phyloP scores from a whole-genome alignment of 1,284 basidiomycete genomes.

The Apiotrichum akiyoshidainum region DNA sequence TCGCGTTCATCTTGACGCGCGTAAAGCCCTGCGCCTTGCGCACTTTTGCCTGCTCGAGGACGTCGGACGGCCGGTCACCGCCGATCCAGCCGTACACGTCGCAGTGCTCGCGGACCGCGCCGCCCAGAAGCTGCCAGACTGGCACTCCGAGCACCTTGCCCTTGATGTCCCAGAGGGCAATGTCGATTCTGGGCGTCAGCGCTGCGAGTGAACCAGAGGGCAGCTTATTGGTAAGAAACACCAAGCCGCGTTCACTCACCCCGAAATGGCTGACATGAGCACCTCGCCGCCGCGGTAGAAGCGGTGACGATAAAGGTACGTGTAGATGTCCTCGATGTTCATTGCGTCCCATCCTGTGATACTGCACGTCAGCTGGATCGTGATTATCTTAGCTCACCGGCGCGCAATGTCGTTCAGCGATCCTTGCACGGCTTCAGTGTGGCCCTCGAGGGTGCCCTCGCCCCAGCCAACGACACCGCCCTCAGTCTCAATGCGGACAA shows the following conservation, averaged over 20 bases:
- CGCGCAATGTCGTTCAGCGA: slow-evolving; percentile 62
- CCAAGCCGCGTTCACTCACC: slow-evolving; percentile 11
- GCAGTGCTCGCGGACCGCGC: slow-evolving; percentile 57
- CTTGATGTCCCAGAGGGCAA: slow-evolving; percentile 70
- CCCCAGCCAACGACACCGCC: slow-evolving; percentile 67
- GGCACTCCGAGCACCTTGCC: slow-evolving; percentile 73
- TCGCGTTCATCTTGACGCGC: slow-evolving; percentile 66
- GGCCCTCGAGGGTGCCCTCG: slow-evolving; percentile 50
- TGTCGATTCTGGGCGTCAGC: slow-evolving; percentile 53
- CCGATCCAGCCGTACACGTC: slow-evolving; percentile 50
- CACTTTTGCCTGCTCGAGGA: slow-evolving; percentile 60
- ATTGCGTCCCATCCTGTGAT: slow-evolving; percentile 62
- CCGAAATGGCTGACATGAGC: slow-evolving; percentile 58
- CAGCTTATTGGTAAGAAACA: too few species aligned
- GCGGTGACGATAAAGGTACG: slow-evolving; percentile 60
- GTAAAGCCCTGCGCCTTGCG: slow-evolving; percentile 70
- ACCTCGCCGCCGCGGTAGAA: slow-evolving; percentile 72
- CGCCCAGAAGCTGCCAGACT: slow-evolving; percentile 69
- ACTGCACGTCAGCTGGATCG: slow-evolving; percentile 17
- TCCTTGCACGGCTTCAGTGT: slow-evolving; percentile 73
- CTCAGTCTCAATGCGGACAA: slow-evolving; percentile 67
- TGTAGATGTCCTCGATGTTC: slow-evolving; percentile 62
- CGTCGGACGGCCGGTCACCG: slow-evolving; percentile 66
- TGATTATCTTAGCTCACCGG: slow-evolving; percentile 48
- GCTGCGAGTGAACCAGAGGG: too few species aligned